A percentile compares a stretch with the other conserved stretches of the same genome.
Evolutionary conservation across 495 filamentous ascomycete genomes (phyloP).

Genomic region (Choiromyces venosus): DNA sequence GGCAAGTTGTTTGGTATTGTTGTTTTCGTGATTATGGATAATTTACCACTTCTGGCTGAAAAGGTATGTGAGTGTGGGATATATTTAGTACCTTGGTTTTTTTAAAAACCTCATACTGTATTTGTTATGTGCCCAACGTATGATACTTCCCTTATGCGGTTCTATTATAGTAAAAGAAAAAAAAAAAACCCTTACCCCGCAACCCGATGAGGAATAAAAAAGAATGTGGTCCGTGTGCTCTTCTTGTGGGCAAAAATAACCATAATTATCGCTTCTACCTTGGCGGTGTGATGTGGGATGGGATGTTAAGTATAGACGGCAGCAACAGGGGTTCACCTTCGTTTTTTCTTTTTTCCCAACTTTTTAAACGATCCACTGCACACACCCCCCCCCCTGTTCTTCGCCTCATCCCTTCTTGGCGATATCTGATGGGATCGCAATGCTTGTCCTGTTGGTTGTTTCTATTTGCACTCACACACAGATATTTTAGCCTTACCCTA

Average conservation of each 20-base stretch:
- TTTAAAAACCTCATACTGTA: background rate
- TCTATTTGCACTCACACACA: conserved; percentile 26
- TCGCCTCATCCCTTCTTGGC: conserved; percentile 29
- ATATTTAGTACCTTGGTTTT: background rate
- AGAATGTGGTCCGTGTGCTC: conserved; percentile 1
- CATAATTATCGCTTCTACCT: conserved; percentile 23
- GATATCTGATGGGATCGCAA: conserved; percentile 24
- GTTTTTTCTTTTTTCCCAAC: conserved; percentile 11
- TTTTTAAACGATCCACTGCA: conserved; percentile 1
- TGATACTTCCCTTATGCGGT: background rate
- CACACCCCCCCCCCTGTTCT: conserved; percentile 8
- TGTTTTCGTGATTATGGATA: background rate
- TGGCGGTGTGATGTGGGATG: too few relatives aligned
- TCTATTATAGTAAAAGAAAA: too few relatives aligned
- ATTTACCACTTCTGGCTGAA: background rate
- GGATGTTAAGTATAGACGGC: conserved; percentile 17
- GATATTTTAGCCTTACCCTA: conserved; percentile 6
- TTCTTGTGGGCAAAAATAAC: conserved; percentile 28
- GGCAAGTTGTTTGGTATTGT: too few relatives aligned
- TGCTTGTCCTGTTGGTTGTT: conserved; percentile 26
- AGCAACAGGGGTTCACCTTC: conserved; percentile 29
- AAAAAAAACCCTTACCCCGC: conserved; percentile 4
- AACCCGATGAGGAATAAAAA: conserved; percentile 1
- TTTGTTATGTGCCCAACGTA: background rate
- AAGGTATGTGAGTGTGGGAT: too few relatives aligned